Percentiles rank a stretch among this genome's conserved stretches.
phyloP scores from a whole-genome alignment of 1,284 basidiomycete species.

The Prillingera fragicola region DNA sequence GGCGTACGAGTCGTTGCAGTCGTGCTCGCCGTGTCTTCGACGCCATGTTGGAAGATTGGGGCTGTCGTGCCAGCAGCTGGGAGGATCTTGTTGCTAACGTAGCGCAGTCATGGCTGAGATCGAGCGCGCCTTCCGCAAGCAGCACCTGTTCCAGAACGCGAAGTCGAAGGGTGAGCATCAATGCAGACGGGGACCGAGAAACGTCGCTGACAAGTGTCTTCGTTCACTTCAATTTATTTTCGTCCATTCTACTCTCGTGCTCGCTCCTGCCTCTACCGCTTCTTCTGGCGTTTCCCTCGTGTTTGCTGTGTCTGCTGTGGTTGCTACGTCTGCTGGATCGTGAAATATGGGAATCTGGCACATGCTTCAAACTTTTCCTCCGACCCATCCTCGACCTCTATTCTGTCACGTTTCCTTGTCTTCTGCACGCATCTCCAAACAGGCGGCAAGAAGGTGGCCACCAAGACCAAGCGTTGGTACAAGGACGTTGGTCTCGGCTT shows the following conservation, averaged over 20 bases:
- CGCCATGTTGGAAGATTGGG: too few species aligned
- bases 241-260: neutral
- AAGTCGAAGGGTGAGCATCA: constrained; percentile 76
- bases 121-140: constrained; percentile 95
- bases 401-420: neutral
- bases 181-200: neutral
- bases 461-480: constrained; percentile 68
- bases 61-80: too few species aligned
- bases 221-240: neutral
- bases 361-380: constrained; percentile 4
- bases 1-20: too few species aligned
- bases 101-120: constrained; percentile 56
- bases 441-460: constrained; percentile 50
- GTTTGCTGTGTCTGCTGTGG: neutral
- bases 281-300: too few species aligned
- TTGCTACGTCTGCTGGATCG: neutral
- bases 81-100: too few species aligned
- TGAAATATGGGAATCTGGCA: neutral
- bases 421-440: constrained; percentile 14
- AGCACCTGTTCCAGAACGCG: constrained; percentile 96
- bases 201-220: neutral
- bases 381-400: neutral
- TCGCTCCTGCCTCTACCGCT: too few species aligned
- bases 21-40: too few species aligned
- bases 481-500: constrained; percentile 97